These are phyloP conservation scores for Fusarium solani-melongenae DNA, from an alignment of 2,329 filamentous ascomycete genomes.

Conservation along the genomic window DNA sequence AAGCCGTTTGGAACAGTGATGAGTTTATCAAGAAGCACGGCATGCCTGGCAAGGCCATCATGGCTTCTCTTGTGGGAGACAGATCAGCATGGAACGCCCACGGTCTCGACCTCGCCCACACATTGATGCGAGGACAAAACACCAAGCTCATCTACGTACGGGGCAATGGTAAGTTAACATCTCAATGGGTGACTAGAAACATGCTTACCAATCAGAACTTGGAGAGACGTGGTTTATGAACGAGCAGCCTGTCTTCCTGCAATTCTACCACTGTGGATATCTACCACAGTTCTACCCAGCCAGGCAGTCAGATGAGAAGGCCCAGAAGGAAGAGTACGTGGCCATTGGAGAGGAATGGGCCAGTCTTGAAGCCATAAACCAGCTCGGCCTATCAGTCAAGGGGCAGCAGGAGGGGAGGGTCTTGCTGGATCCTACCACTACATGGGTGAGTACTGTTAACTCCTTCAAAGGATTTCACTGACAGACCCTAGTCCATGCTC, in stretches of 20 bases:
- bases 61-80: constrained; percentile 19
- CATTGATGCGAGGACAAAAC: not conserved
- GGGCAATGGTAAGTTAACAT: constrained; percentile 6
- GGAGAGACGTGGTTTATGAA: constrained; percentile 32
- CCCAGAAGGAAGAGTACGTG: constrained; percentile 18
- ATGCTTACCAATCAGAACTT: constrained; percentile 6
- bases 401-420: constrained; percentile 10
- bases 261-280: constrained; percentile 27
- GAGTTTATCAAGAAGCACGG: not conserved
- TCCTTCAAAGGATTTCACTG: not conserved
- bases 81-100: constrained; percentile 15
- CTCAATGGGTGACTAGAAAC: rapidly evolving
- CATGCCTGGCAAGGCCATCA: constrained; percentile 10
- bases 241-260: constrained; percentile 16
- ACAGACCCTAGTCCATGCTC: constrained; percentile 5
- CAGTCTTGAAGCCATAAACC: constrained; percentile 14
- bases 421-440: constrained; percentile 4
- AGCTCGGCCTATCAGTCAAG: constrained; percentile 5
- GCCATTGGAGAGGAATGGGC: constrained; percentile 26
- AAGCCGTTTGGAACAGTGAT: constrained; percentile 15
- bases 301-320: not conserved
- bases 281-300: constrained; percentile 19
- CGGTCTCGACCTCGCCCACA: constrained; percentile 18
- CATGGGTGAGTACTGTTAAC: constrained; percentile 1
- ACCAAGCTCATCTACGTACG: constrained; percentile 19